phyloP scores from a whole-genome alignment of 768 basidiomycete species.

The Hericium alpestre region DNA sequence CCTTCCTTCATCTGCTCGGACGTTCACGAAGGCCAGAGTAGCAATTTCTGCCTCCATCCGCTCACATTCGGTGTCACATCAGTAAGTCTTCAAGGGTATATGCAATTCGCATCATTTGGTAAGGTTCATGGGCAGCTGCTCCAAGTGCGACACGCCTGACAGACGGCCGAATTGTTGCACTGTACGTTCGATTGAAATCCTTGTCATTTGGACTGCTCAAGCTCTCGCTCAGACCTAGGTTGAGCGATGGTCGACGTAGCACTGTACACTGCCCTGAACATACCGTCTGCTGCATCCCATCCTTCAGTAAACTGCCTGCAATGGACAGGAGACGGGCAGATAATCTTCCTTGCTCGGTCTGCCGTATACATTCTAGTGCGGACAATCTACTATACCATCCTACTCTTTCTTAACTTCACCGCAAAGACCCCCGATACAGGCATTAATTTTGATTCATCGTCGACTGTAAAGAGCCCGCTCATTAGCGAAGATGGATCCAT shows the following conservation, averaged over 20 bases:
- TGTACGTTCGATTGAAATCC: too few species aligned
- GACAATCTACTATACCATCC: neutral
- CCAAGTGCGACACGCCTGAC: too few species aligned
- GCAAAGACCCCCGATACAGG: slow-evolving; percentile 65
- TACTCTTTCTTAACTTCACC: neutral
- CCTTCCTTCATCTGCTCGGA: too few species aligned
- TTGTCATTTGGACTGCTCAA: too few species aligned
- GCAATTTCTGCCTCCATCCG: too few species aligned
- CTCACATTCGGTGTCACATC: too few species aligned
- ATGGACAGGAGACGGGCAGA: slow-evolving; percentile 70
- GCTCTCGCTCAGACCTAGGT: too few species aligned
- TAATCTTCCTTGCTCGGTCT: slow-evolving; percentile 53
- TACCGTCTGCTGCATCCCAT: slow-evolving; percentile 49
- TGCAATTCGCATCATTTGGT: too few species aligned
- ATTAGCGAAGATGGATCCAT: slow-evolving; percentile 17
- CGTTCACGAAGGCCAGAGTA: too few species aligned
- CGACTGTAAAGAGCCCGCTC: slow-evolving; percentile 34
- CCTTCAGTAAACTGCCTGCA: slow-evolving; percentile 54
- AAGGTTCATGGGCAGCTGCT: too few species aligned
- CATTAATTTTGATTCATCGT: slow-evolving; percentile 50
- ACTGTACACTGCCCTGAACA: slow-evolving; percentile 41
- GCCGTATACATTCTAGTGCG: slow-evolving; percentile 62
- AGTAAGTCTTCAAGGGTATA: too few species aligned
- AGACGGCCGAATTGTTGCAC: too few species aligned
- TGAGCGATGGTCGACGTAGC: slow-evolving; percentile 1